phyloP scores from a whole-genome alignment of 306 rosid genomes.

The Cicer pinnatifidum region DNA sequence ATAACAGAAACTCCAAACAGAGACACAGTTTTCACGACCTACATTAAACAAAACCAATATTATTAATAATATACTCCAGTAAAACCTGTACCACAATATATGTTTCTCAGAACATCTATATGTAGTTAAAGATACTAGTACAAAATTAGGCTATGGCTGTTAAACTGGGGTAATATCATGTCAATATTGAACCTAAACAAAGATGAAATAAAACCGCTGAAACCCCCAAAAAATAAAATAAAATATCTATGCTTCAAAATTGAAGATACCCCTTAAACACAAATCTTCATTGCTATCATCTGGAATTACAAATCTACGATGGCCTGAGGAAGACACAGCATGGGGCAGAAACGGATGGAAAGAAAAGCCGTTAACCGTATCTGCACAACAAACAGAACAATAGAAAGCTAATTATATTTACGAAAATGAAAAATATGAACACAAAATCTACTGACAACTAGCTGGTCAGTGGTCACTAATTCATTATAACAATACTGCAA shows the following conservation, averaged over 20 bases:
- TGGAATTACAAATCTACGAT: slow-evolving; percentile 76
- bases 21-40: slow-evolving; percentile 83
- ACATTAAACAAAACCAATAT: slow-evolving; percentile 41
- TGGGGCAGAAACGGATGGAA: slow-evolving; percentile 91
- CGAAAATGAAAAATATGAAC: slow-evolving; percentile 7
- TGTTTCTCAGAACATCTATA: slow-evolving; percentile 19
- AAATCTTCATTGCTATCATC: slow-evolving; percentile 64
- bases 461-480: slow-evolving; percentile 34
- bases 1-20: slow-evolving; percentile 80
- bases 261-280: slow-evolving; percentile 69
- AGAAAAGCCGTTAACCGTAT: slow-evolving; percentile 83
- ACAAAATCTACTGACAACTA: slow-evolving; percentile 29
- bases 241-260: slow-evolving; percentile 34
- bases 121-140: not conserved
- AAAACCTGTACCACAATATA: slow-evolving; percentile 12
- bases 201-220: slow-evolving; percentile 20
- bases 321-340: slow-evolving; percentile 89
- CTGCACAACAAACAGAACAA: slow-evolving; percentile 53
- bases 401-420: slow-evolving; percentile 33
- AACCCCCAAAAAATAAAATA: not conserved
- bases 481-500: slow-evolving; percentile 7
- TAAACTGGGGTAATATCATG: slow-evolving; percentile 24
- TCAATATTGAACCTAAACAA: slow-evolving; percentile 9
- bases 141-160: not conserved
- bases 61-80: slow-evolving; percentile 11